These are phyloP conservation scores for Glomus cerebriforme DNA, from an alignment of 192 early-diverging fungal species.

Conservation along the genomic window DNA sequence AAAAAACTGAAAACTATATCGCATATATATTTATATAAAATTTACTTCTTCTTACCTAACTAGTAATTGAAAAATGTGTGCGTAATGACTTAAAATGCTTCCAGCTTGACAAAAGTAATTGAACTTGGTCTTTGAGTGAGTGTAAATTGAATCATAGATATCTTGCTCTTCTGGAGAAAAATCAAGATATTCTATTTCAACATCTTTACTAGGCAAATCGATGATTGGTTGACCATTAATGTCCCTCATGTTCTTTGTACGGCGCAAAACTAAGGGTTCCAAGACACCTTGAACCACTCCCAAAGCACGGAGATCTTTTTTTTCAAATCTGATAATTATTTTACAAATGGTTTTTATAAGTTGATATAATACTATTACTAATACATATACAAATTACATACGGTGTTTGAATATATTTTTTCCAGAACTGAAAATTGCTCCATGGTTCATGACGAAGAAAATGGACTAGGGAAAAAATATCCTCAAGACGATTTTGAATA, in stretches of 20 bases:
- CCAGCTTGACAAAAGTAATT: slow-evolving; percentile 59
- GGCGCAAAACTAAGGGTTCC: slow-evolving; percentile 75
- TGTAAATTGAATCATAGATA: slow-evolving; percentile 69
- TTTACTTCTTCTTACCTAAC: slow-evolving; percentile 38
- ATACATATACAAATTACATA: slow-evolving; percentile 51
- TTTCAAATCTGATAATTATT: not conserved
- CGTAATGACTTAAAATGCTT: slow-evolving; percentile 68
- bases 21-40: not conserved
- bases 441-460: slow-evolving; percentile 79
- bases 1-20: not conserved
- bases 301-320: slow-evolving; percentile 49
- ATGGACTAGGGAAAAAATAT: slow-evolving; percentile 81
- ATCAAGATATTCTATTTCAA: slow-evolving; percentile 63
- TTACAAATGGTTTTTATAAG: not conserved
- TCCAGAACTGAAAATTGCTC: slow-evolving; percentile 74
- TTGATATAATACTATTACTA: not conserved
- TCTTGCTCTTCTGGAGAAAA: slow-evolving; percentile 66
- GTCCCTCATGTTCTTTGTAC: slow-evolving; percentile 82
- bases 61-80: slow-evolving; percentile 64
- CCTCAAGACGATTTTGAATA: slow-evolving; percentile 82
- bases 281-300: slow-evolving; percentile 64
- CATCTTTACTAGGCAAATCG: slow-evolving; percentile 65
- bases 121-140: slow-evolving; percentile 67
- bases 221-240: slow-evolving; percentile 79
- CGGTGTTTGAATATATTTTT: slow-evolving; percentile 72